Base-by-base conservation (phyloP, 805 yeast species). In the Maudiozyma saulgeensis region DNA sequence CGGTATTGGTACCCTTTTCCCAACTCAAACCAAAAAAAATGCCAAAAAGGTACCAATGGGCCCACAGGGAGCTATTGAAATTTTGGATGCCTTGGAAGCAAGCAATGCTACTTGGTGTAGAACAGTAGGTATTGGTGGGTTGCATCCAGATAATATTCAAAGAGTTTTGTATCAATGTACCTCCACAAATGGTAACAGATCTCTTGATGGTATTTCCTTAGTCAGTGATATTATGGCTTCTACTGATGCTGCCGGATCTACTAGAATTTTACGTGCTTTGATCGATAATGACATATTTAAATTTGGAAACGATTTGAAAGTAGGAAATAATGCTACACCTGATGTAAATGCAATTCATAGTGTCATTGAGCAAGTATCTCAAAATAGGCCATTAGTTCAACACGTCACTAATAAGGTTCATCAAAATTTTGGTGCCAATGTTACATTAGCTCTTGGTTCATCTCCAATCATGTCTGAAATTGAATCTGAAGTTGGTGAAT, bases 401-500 rank as follows among this genome's bases (percentile, higher is more conserved):
- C 95, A 89, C 58, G 82, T 90, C 51, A 89, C 96, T 19, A 89
- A 89, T 60, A 77, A 75, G 49, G 96, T 90, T n/a, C 96, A 86
- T 26, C 86, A 86, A 60, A 85, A 87, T 63, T 80, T 87, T 61
- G 83, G 89, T 50, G 96, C 97, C 6, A 89, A 89, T 60, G 86
- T 87, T 6, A 79, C 93, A 0, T 69, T 90, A 49, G 88, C 96
- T 0, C 67, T 84, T 18, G 95, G 95, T 4, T 93, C 84, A 0
- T 82, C 95, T 1, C 96, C 97, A 1, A 80, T 86, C 18, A 89
- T 89, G 96, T 82, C 93, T 18, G 95, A 87, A 58, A 72, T 80
- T 37, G 58, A 71, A 1, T 75, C 72, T 1, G 96, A 90, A 58
- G 88, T 76, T 55, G 75, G 64, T 6, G 91, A 84, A 19, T 72